These are phyloP conservation scores for Phyllosticta paracitricarpa DNA, from an alignment of 2,329 filamentous ascomycete genomes.

Conservation along the genomic window DNA sequence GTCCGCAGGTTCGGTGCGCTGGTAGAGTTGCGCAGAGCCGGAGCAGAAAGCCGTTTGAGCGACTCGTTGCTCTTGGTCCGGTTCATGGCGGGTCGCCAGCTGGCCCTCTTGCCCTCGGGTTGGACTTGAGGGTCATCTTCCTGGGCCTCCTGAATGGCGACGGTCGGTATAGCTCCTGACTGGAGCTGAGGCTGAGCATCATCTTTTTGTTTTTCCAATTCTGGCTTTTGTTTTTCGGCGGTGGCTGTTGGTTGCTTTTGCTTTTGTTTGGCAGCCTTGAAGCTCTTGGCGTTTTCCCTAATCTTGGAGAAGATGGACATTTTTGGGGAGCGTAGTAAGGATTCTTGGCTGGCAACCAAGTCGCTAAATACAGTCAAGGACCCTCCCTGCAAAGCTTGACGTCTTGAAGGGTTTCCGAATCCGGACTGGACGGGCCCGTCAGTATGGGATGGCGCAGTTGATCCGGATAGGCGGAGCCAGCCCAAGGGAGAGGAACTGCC, in stretches of 20 bases:
- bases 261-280: slow-evolving; percentile 17
- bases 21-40: neutral
- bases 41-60: neutral
- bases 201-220: slow-evolving; percentile 11
- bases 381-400: neutral
- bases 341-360: neutral
- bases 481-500: neutral
- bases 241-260: neutral
- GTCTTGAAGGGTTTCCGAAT: neutral
- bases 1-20: slow-evolving; percentile 1
- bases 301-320: slow-evolving; percentile 26
- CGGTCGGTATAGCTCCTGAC: slow-evolving; percentile 19
- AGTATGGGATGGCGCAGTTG: neutral
- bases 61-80: slow-evolving; percentile 3
- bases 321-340: neutral
- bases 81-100: slow-evolving; percentile 13
- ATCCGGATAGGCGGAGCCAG: neutral
- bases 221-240: neutral
- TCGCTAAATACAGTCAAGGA: neutral
- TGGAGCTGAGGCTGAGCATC: slow-evolving; percentile 5
- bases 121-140: slow-evolving; percentile 5
- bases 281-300: slow-evolving; percentile 18
- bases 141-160: slow-evolving; percentile 20
- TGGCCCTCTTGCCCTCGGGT: slow-evolving; percentile 14
- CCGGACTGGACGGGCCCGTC: neutral